Evolutionary conservation across 1,284 basidiomycete genomes (phyloP), one percentile per base, ranked within the genome.

Genomic region (Ceratobasidium sp.): DNA sequence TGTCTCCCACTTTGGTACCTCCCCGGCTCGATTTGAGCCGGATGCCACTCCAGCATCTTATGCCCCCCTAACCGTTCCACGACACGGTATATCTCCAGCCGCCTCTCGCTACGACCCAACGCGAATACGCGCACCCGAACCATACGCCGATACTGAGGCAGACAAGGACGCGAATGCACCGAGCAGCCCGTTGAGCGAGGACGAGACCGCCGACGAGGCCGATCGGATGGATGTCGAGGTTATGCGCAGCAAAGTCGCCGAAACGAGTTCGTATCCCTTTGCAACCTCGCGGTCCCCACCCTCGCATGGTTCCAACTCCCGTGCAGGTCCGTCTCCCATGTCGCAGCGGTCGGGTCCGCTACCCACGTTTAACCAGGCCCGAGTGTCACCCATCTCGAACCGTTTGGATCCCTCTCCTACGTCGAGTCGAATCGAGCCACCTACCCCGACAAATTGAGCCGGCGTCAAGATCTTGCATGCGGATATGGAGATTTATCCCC

Each of bases 131-230:
- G 60, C 45, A 45, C 60, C 53, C 9, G 45, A 50, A 26, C 60
- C 60, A 26, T 46, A 50, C 18, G 41, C 57, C 5, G 69, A 71
- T 32, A 71, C 69, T 21, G 69, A 60, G 26, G 60, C 69, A 9
- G 69, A 71, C 45, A 48, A 46, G 32, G 69, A 71, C 28, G n/a
- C n/a, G n/a, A n/a, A n/a, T n/a, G 55, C 69, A 46, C 57, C 57
- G 21, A 41, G 30, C 36, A 70, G 67, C 30, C 57, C 53, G 21
- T 32, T 60, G 32, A 36, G 55, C 18, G 57, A 59, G 28, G 57
- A 71, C 45, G 57, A 71, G 26, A 71, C 57, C 32, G 69, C 57
- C 9, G 57, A 71, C 23, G 69, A 71, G 21, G 69, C 52, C 14
- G 62, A 55, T 18, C 43, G 57, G 18, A 36, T 39, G 57, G 36